These are phyloP conservation scores for Cylindrotheca fusiformis DNA, from an alignment of 108 stramenopile genomes.

Conservation along the genomic window DNA sequence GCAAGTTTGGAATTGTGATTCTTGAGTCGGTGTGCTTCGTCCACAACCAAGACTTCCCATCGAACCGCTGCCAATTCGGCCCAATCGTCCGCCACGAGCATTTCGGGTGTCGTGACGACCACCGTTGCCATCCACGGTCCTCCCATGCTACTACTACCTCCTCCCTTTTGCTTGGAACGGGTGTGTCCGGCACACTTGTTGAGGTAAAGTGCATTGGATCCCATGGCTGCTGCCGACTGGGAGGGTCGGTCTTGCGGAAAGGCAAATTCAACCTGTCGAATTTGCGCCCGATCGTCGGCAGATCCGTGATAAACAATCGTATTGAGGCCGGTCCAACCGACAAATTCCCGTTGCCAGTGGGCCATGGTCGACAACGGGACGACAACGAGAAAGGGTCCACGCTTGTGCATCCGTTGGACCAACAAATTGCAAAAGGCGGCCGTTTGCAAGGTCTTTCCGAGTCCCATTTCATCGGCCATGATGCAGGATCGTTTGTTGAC, in stretches of 20 bases:
- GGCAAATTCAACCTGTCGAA: constrained; percentile 83
- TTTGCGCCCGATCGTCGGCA: constrained; percentile 66
- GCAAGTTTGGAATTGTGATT: constrained; percentile 92
- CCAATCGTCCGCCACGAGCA: constrained; percentile 80
- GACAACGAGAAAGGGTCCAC: constrained; percentile 84
- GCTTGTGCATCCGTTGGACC: constrained; percentile 38
- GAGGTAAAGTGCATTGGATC: constrained; percentile 61
- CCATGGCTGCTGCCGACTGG: constrained; percentile 25
- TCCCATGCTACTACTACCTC: constrained; percentile 31
- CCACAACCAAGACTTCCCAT: constrained; percentile 94
- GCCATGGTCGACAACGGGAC: constrained; percentile 92
- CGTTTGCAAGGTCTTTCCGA: constrained; percentile 88
- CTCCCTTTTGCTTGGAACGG: constrained; percentile 25
- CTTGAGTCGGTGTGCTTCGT: constrained; percentile 97
- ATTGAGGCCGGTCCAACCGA: constrained; percentile 91
- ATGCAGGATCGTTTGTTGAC: constrained; percentile 77
- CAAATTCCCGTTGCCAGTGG: constrained; percentile 95
- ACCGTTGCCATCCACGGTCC: constrained; percentile 87
- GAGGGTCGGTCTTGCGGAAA: constrained; percentile 62
- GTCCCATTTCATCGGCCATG: constrained; percentile 97
- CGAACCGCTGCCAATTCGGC: constrained; percentile 68
- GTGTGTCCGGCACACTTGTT: constrained; percentile 35
- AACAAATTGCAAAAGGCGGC: constrained; percentile 73
- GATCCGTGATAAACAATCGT: constrained; percentile 94
- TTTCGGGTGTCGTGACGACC: constrained; percentile 90